phyloP scores from a whole-genome alignment of 2,329 filamentous ascomycete species.

The Microascus cirrosus region DNA sequence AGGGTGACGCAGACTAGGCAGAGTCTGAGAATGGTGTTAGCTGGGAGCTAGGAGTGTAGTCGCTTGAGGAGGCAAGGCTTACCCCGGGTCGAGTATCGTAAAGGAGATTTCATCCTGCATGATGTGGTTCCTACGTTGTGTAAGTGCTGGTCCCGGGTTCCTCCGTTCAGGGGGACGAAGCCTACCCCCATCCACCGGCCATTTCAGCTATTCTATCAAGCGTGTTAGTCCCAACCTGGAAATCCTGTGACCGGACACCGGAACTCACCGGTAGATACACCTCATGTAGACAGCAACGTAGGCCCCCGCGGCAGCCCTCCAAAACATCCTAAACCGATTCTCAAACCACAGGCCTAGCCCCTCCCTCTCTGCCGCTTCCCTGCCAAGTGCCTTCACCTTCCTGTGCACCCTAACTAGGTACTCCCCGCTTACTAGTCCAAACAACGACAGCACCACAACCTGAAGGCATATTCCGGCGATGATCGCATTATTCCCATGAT shows the following conservation, averaged over 20 bases:
- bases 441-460: constrained; percentile 35
- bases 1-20: constrained; percentile 36
- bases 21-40: constrained; percentile 19
- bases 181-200: constrained; percentile 46
- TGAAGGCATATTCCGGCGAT: constrained; percentile 43
- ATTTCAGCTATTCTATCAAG: constrained; percentile 45
- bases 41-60: not conserved
- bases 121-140: constrained; percentile 31
- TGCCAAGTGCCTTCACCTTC: constrained; percentile 22
- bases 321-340: constrained; percentile 29
- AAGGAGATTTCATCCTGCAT: constrained; percentile 53
- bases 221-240: not conserved
- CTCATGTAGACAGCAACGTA: constrained; percentile 34
- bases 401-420: constrained; percentile 30
- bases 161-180: not conserved
- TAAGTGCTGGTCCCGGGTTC: not conserved
- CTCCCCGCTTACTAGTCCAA: constrained; percentile 31
- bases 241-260: not conserved
- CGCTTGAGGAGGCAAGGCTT: not conserved
- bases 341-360: constrained; percentile 29
- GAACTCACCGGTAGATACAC: constrained; percentile 41
- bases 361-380: constrained; percentile 14
- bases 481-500: constrained; percentile 37
- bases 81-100: constrained; percentile 37
- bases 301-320: constrained; percentile 29